Evolutionary conservation across 345 rosid genomes (phyloP).

Genomic region (Eucalyptus lansdowneana): DNA sequence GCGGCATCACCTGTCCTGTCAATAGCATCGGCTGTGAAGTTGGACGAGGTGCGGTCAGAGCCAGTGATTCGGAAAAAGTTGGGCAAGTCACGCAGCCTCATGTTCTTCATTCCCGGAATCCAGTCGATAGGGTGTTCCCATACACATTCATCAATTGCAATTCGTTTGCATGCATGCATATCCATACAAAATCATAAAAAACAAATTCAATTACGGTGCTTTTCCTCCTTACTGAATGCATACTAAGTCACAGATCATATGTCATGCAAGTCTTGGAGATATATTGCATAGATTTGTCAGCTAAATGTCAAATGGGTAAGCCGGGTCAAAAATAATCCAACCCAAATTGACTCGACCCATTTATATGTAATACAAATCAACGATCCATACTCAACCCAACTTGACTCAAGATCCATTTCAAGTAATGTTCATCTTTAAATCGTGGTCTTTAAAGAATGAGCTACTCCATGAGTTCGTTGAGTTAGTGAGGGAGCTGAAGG

Average conservation of each 20-base stretch:
- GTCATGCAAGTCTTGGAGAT: too few species aligned
- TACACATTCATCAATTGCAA: neutral
- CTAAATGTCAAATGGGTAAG: too few species aligned
- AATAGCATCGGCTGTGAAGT: neutral
- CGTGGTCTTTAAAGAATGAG: neutral
- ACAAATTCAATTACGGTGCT: neutral
- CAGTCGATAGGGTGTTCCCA: neutral
- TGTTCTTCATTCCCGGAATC: neutral
- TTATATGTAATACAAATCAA: too few species aligned
- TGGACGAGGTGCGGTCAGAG: neutral
- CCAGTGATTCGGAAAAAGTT: neutral
- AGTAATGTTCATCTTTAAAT: neutral
- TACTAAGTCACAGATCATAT: neutral
- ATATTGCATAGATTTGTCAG: too few species aligned
- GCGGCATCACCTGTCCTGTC: neutral
- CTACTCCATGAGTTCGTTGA: neutral
- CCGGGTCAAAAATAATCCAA: too few species aligned
- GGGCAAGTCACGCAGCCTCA: neutral
- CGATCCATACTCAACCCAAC: too few species aligned
- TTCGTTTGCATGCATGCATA: neutral
- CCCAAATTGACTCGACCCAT: too few species aligned
- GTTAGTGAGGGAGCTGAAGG: neutral
- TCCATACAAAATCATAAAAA: neutral
- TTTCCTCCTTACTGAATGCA: neutral
- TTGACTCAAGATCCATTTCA: neutral